Base-by-base conservation (phyloP, 2,329 filamentous ascomycete genomes). In the Trichoderma semiorbis region DNA sequence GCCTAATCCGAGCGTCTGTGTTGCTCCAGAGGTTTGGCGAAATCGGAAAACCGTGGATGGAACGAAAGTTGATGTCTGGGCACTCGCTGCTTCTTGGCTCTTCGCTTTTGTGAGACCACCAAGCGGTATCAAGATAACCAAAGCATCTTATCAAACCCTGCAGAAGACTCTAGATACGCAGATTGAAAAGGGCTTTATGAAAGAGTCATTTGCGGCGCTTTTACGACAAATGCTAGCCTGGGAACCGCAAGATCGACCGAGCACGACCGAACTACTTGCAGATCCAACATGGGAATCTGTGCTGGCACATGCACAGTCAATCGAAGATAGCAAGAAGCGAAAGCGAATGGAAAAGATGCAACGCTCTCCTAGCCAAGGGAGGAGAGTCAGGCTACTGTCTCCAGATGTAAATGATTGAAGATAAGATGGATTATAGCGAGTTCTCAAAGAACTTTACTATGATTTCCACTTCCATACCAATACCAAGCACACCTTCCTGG, bases 41-140 rank as follows among this genome's bases (percentile, higher is more conserved):
- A 32, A 16, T 16, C n/a, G 7, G 14, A 18, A 16, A 5, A 3
- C 32, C 21, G 32, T 39, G 30, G 64, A 57, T 55, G 24, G 16
- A 10, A n/a, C 18, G 0, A 57, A 67, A 57, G 30, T 32, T 60
- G 65, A 68, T 16, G 21, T 68, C 24, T 68, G 65, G 65, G 53
- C 50, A 12, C 65, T 68, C 11, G 65, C 24, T 47, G 65, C 65
- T 14, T 68, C 65, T 8, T 68, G 65, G 65, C 65, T 68, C 16
- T 47, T 32, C 18, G 65, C 65, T 24, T 68, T 60, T n/a, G 24
- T 60, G 12, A 18, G 26, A 10, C 50, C 36, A 12, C 65, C 65
- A 16, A 47, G 26, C 4, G 28, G 18, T 18, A 39, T 43, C 24
- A 60, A 18, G 21, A 58, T 68, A 5, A 47, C 16, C 32, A 16